Conservation (phyloP, 768 basidiomycete species). For the Russula dissimulans region DNA sequence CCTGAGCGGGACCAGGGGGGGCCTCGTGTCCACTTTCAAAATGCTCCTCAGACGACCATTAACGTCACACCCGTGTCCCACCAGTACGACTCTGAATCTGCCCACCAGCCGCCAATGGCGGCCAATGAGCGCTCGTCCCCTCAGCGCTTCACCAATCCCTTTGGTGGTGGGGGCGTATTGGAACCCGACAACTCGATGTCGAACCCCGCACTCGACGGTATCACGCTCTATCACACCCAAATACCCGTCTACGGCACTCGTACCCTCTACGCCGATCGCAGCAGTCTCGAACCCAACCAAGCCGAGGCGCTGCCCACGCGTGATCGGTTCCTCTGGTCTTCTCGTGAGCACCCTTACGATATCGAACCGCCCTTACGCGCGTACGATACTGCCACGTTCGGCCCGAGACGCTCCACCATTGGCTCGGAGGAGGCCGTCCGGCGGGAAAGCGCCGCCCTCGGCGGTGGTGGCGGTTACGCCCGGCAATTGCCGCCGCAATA, state of each 20-base stretch:
- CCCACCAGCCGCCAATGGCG: too few relatives aligned
- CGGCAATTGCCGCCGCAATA: slow-evolving; percentile 8
- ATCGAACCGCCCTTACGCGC: slow-evolving; percentile 43
- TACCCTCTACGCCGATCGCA: not conserved
- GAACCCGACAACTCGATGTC: not conserved
- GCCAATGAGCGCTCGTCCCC: not conserved
- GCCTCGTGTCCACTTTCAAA: slow-evolving; percentile 7
- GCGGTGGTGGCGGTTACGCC: not conserved
- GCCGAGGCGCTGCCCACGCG: slow-evolving; percentile 12
- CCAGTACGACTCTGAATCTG: not conserved
- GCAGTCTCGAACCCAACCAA: not conserved
- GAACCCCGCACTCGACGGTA: slow-evolving; percentile 5
- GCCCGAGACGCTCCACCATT: slow-evolving; percentile 26
- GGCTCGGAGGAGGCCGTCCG: slow-evolving; percentile 26
- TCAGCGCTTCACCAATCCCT: slow-evolving; percentile 14
- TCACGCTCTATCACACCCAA: not conserved
- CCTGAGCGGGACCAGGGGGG: not conserved
- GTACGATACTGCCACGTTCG: slow-evolving; percentile 24
- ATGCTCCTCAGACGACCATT: not conserved
- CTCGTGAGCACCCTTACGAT: slow-evolving; percentile 53
- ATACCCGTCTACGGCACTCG: slow-evolving; percentile 6
- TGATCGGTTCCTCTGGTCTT: slow-evolving; percentile 40
- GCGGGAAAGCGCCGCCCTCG: not conserved
- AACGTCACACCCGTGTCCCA: not conserved
- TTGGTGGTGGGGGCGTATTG: not conserved